Conservation (phyloP, 176 grass and related monocot species). For the Secale cereale region DNA sequence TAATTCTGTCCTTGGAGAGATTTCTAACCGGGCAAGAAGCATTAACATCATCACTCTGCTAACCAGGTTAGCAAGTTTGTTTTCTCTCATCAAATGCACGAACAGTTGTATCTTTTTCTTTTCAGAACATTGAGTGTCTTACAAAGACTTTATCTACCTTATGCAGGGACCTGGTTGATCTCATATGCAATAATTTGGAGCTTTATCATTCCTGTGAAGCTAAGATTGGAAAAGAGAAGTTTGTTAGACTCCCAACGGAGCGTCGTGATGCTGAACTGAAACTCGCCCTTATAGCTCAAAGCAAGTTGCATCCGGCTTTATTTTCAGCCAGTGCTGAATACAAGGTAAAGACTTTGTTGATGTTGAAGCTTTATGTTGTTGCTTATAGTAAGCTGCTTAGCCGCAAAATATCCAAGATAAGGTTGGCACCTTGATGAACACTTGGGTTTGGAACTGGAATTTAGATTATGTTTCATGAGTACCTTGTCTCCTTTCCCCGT, state of each 20-base stretch:
- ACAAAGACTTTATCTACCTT: conserved; percentile 14
- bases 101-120: background rate
- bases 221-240: conserved; percentile 85
- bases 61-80: conserved; percentile 55
- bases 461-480: conserved; percentile 16
- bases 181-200: conserved; percentile 80
- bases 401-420: background rate
- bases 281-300: conserved; percentile 64
- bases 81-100: conserved; percentile 7
- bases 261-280: conserved; percentile 75
- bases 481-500: background rate
- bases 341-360: conserved; percentile 49
- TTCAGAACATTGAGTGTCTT: conserved; percentile 13
- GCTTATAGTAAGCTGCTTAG: background rate
- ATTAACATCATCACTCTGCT: conserved; percentile 84
- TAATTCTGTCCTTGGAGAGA: conserved; percentile 71
- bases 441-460: background rate
- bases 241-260: conserved; percentile 64
- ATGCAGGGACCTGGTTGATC: conserved; percentile 72
- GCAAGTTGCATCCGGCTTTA: conserved; percentile 90
- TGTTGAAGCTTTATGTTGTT: conserved; percentile 10
- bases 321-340: conserved; percentile 72
- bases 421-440: conserved; percentile 1
- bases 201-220: conserved; percentile 81
- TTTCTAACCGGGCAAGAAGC: conserved; percentile 74